Base-by-base conservation (phyloP, 2,329 filamentous ascomycete genomes). In the Verticillium isaacii region DNA sequence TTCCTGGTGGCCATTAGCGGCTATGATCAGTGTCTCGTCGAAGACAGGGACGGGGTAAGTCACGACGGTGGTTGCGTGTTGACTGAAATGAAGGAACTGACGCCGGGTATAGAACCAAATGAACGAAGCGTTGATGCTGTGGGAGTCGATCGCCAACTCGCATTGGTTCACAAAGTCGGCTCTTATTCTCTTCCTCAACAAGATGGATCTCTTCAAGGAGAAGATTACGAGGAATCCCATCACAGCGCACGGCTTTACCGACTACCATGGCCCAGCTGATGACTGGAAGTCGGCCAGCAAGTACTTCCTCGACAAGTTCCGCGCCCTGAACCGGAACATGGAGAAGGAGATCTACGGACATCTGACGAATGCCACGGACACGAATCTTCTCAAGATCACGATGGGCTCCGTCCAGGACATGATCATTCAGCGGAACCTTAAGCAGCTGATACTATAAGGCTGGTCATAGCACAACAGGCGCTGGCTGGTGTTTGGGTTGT, bases 1-100 rank as follows among this genome's bases (percentile, higher is more conserved):
- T 98, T 98, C 78, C 85, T 98, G 67, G 94, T 97, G 59, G 93
- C 94, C 57, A 93, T 98, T 69, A 97, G 93, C 66, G 94, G 94
- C 63, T 98, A 97, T 75, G 94, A 98, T 73, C 95, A 98, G 75
- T 96, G 93, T 71, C 80, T 98, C 57, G 92, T 97, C 3, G 94
- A 98, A 78, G 94, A 98, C 74, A 93, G 96, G 76, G 95, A 96
- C 74, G 93, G 93, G 66, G 93, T 96, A 82, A 80, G 92, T 81
- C 41, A 34, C n/a, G 12, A 23, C 52, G 9, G 15, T 52, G 17
- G 12, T 14, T 11, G 12, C 29, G 19, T 14, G 6, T 6, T 15
- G 5, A 5, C 25, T 59, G 57, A 14, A 7, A 7, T 56, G 57
- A 57, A 32, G 64, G 45, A 5, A 32, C 57, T 23, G 14, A 57